Evolutionary conservation across 2,329 filamentous ascomycete genomes (phyloP), one percentile per base, ranked within the genome.

Genomic region (Monilinia aucupariae): DNA sequence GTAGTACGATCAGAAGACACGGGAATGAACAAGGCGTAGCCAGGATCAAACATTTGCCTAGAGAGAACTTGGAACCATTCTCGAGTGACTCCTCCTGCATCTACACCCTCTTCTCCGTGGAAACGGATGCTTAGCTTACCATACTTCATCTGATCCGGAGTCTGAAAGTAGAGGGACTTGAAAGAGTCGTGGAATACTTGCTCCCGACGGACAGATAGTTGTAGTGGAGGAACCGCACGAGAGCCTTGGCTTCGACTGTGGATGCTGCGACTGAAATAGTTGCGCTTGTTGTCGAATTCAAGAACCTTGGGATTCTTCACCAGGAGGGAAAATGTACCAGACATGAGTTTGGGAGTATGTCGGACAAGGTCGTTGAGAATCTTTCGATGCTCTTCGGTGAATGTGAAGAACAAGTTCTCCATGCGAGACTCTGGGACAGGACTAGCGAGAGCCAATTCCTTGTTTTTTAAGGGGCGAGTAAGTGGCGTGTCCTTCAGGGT

Each of bases 11-110:
- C 94, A 32, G 94, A 96, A 30, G 94, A 96, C 32, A 99, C 96
- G 1, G 94, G 94, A 58, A 90, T 94, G 79, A 97, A 99, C 47
- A 99, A 81, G 56, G 91, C 94, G 74, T 97, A 99, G 77, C 97
- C 94, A 55, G 94, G 90, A 75, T 99, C 94, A 78, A 99, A 99
- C 94, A 99, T 99, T 73, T 97, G 94, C 65, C 94, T 86, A 37
- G 96, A 88, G 68, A 99, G 88, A 59, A 96, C 93, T 75, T 97
- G 93, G 83, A 99, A 99, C 94, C 96, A 99, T 79, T 99, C 94
- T 73, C 96, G 87, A 45, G 93, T 97, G 53, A 99, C 93, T 78
- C 94, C 94, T 69, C 94, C 96, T 61, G 94, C 94, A 77, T 99
- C 96, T 49, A 99, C 92, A 76, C 96, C 94, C 75, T 99, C 94